Evolutionary conservation across 306 rosid genomes (phyloP), one percentile per base, ranked within the genome.

Genomic region (Alnus glutinosa): DNA sequence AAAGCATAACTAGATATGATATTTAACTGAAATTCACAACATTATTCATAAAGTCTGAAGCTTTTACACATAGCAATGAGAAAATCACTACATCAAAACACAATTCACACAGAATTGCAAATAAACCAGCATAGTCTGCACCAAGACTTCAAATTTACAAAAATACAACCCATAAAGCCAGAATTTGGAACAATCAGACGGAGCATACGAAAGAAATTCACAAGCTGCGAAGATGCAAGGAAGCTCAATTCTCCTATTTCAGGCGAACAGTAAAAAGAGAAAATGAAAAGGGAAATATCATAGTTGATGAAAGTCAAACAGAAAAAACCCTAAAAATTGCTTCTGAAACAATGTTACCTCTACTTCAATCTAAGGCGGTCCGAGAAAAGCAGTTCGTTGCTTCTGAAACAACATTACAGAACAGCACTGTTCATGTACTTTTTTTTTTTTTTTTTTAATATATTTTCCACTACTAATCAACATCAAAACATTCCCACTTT

Each of bases 81-180:
- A 67, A 67, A 39, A 67, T 16, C 12, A 13, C 72, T 14, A 44
- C 0, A 67, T n/a, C 16, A 48, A 72, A 52, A 79, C 51, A 13
- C 36, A 80, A 55, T 37, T 71, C 61, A 78, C 59, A 78, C 42
- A 67, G 50, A 37, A 16, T 67, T 42, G 28, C 72, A 67, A 67
- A 50, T 39, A 79, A 36, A 74, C 71, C 28, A 39, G 18, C 36
- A 23, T 23, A 23, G 28, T 23, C 28, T 23, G 28, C 19, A 11
- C 62, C 9, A 48, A 16, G 69, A 80, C 69, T 23, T 47, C 70
- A 47, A 36, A 46, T 75, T 58, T 55, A 75, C 73, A 46, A 50
- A 71, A 47, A 3, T 42, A 28, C 73, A 6, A 75, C 39, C 10
- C 0, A 67, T 16, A 63, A 52, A 36, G 37, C 2, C 32, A 42